Evolutionary conservation across 2,329 filamentous ascomycete species (phyloP), one percentile per base, ranked within the genome.

Genomic region (Fusarium luffae): DNA sequence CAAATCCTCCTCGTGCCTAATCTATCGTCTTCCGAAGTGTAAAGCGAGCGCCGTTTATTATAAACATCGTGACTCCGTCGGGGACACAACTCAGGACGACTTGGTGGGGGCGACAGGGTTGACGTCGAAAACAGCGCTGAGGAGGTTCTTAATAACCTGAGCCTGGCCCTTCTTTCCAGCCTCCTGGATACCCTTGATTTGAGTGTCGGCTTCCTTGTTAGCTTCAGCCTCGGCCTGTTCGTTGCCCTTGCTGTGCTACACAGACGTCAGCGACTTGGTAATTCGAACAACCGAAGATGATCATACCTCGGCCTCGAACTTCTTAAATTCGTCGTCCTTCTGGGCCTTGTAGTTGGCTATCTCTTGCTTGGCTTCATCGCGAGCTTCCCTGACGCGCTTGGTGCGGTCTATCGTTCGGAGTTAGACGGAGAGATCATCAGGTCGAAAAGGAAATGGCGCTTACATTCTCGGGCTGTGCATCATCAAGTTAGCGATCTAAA

Each of bases 331-430:
- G 37, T 92, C 88, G 78, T 99, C 96, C 85, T 98, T 99, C 76
- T 91, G 84, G 77, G 90, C 88, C 80, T 90, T 90, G 86, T 99
- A 98, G 59, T 93, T 92, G 73, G 97, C 93, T 77, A 99, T 97
- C 82, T 99, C 95, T 84, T 97, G 97, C 84, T 98, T 97, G 69
- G 96, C 96, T 83, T 99, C 96, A 78, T 93, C 90, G 79, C 95
- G 93, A 70, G 96, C 96, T 84, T 98, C 96, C 84, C 93, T 97
- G 83, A 99, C 93, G 79, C 94, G 91, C 87, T 98, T 98, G 68
- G 96, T 98, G 79, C 96, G 94, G 87, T 78, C 79, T 81, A 25
- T 41, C 59, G 57, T 60, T 57, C 54, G 25, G 44, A 56, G 34
- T 63, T 52, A 54, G 63, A 54, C 47, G 13, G 28, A 34, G 6